Evolutionary conservation across 2,329 filamentous ascomycete genomes (phyloP), one percentile per base, ranked within the genome.

Genomic region (Trichophyton rubrum): DNA sequence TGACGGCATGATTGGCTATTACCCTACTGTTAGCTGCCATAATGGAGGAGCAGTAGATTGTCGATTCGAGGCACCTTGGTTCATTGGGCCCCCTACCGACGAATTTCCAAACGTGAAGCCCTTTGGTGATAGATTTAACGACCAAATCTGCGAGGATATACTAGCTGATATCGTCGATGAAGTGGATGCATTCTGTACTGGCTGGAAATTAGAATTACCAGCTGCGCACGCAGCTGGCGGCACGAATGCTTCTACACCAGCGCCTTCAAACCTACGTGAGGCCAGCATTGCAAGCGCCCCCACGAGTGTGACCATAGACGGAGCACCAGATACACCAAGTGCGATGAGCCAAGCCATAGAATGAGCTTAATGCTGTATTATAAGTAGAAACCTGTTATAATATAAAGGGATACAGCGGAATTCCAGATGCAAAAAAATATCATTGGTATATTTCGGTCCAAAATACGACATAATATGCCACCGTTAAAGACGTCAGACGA

Each of bases 151-250:
- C 13, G 93, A 99, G 75, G 93, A 99, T 68, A 80, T 96, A 24
- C 82, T 96, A 33, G 96, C 90, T 71, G 93, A 99, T 72, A 82
- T 99, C 59, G 80, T 97, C 35, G 93, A 99, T 69, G 93, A 99
- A 74, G 88, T 95, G 56, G 90, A 95, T 61, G 73, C 74, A 8
- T 72, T 73, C 70, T 75, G 93, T 89, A 75, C 95, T 58, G 56
- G 56, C 22, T 58, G 56, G 56, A 35, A 24, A 4, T 43, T 58
- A 20, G 38, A 58, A 24, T 6, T 43, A 8, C 38, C 56, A 9
- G 30, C 8, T 45, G 35, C 17, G 17, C 35, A 35, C 38, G 7
- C 40, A 17, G 41, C 38, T 11, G n/a, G 33, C 20, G 56, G 49
- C 55, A 57, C 60, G 27, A 55, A 53, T 38, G 59, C 61, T n/a